phyloP scores from a whole-genome alignment of 163 green algal species.

The Scenedesmus sp. region DNA sequence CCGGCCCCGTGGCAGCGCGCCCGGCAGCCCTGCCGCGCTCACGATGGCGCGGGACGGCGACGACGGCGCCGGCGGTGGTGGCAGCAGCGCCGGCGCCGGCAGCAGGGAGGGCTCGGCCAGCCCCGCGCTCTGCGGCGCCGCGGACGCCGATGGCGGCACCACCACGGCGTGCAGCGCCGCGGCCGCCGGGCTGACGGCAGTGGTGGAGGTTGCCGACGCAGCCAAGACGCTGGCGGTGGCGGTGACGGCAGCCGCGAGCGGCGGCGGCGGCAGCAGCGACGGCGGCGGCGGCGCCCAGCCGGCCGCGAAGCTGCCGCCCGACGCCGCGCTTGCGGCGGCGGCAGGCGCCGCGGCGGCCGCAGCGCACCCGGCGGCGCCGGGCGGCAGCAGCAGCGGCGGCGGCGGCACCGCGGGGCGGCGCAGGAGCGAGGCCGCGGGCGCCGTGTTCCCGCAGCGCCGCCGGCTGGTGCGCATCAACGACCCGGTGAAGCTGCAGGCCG shows the following conservation, averaged over 20 bases:
- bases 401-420: neutral
- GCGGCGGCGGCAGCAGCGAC: conserved; percentile 5
- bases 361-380: conserved; percentile 2
- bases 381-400: neutral
- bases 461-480: conserved; percentile 1
- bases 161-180: conserved; percentile 1
- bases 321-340: neutral
- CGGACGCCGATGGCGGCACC: neutral
- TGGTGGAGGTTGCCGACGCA: conserved; percentile 19
- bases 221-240: conserved; percentile 13
- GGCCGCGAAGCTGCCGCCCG: conserved; percentile 3
- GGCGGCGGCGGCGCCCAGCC: neutral
- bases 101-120: neutral
- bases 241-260: neutral
- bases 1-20: neutral
- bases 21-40: conserved; percentile 7
- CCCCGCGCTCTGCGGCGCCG: no score
- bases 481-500: conserved; percentile 23
- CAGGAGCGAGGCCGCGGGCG: neutral
- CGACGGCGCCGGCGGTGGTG: neutral
- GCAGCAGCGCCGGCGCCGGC: conserved; percentile 3
- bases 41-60: conserved; percentile 17
- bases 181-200: conserved; percentile 15
- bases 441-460: neutral
- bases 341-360: neutral